Evolutionary conservation across 1,284 basidiomycete species (phyloP).

Genomic region (Chalciporus piperatoides): DNA sequence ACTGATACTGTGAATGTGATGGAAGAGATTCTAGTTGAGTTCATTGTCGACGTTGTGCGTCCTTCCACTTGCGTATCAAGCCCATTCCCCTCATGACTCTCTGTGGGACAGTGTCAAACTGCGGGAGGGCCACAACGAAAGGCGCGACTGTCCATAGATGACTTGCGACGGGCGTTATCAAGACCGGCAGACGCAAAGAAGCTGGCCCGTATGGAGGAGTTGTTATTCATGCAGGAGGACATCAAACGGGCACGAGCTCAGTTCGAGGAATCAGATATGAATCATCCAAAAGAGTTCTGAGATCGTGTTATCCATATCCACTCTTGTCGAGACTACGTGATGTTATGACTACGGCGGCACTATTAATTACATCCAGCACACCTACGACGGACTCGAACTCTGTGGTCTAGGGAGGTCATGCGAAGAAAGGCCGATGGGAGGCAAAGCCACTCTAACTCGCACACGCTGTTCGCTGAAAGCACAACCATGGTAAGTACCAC

Average conservation of each 20-base stretch:
- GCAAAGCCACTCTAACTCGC: neutral
- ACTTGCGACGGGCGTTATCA: slow-evolving; percentile 71
- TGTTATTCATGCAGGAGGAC: slow-evolving; percentile 88
- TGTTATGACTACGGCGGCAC: slow-evolving; percentile 5
- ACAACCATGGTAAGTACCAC: neutral
- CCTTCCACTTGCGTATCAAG: slow-evolving; percentile 12
- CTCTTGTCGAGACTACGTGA: slow-evolving; percentile 6
- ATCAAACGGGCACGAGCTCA: slow-evolving; percentile 84
- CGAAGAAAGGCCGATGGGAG: neutral
- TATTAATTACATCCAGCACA: slow-evolving; percentile 1
- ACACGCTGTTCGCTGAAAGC: slow-evolving; percentile 1
- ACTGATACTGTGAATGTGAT: slow-evolving; percentile 87
- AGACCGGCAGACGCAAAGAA: slow-evolving; percentile 81
- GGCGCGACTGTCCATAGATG: slow-evolving; percentile 74
- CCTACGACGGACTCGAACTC: neutral
- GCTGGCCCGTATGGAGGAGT: slow-evolving; percentile 83
- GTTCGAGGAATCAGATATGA: slow-evolving; percentile 66
- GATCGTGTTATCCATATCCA: neutral
- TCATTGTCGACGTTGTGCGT: slow-evolving; percentile 83
- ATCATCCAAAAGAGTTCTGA: slow-evolving; percentile 46
- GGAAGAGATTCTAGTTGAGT: slow-evolving; percentile 92
- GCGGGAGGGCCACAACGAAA: slow-evolving; percentile 67
- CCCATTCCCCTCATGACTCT: slow-evolving; percentile 9
- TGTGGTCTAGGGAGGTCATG: neutral
- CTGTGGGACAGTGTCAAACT: slow-evolving; percentile 56